Base-by-base conservation (phyloP, 208 protist species). In the Endotrypanum monterogeii region DNA sequence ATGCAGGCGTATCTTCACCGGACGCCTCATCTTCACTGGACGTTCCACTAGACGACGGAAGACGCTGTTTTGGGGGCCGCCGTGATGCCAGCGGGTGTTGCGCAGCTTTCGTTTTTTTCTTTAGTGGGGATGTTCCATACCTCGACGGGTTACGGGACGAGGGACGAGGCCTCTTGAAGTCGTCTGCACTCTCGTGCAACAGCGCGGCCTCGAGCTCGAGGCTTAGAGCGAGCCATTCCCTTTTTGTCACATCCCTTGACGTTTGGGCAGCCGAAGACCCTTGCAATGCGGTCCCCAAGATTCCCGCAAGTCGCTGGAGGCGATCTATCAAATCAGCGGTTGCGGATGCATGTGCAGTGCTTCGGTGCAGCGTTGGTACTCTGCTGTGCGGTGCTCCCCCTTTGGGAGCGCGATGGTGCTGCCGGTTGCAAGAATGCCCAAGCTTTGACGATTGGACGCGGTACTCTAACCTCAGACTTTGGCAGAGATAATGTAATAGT, bases 401-500 rank as follows among this genome's bases (percentile, higher is more conserved):
- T 18, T 57, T 56, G 32, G 52, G 54, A 16, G 44, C 1, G 11
- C 63, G 52, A 8, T 25, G 2, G 50, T 51, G 25, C 28, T 73
- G 57, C 11, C 74, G 68, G 51, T 25, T 39, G 12, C 51, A 41
- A 68, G 63, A 70, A 37, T 68, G 74, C 51, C 80, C 63, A 62
- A 89, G 63, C 74, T 83, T 89, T 7, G 74, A 51, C 18, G 63
- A 35, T 2, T 62, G 80, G 30, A 91, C 44, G 51, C 79, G 80
- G 72, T 90, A 93, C 75, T 88, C 88, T 11, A 41, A 23, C 2
- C 60, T 25, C 23, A 96, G 72, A 6, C 83, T 83, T 23, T 60
- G 69, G 14, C 79, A 62, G 2, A 96, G 66, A 32, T 82, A 76
- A 20, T 74, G 48, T 37, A 93, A 73, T 44, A 88, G 78, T 32